A percentile compares a stretch with the other conserved stretches of the same genome.
Evolutionary conservation across 495 filamentous ascomycete species (phyloP).

Genomic region (Daldinia grandis): DNA sequence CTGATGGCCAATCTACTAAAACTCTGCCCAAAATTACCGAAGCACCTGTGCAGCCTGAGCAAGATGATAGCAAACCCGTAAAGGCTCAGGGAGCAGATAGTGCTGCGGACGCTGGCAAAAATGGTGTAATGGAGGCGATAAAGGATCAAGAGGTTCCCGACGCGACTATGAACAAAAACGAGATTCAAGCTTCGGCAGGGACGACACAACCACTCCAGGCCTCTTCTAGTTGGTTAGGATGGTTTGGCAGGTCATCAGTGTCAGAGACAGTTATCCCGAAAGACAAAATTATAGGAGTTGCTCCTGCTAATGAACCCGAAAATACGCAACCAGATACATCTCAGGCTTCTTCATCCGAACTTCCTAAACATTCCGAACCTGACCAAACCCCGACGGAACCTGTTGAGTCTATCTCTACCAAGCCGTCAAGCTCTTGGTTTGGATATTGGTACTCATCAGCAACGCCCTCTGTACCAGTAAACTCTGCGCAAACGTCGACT

Average conservation of each 20-base stretch:
- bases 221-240: conserved; percentile 65
- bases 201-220: conserved; percentile 47
- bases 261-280: conserved; percentile 37
- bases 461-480: conserved; percentile 28
- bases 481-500: conserved; percentile 38
- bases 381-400: background rate
- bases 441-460: conserved; percentile 57
- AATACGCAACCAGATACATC: conserved; percentile 16
- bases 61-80: conserved; percentile 40
- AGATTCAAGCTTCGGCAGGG: conserved; percentile 20
- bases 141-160: conserved; percentile 17
- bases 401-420: conserved; percentile 38
- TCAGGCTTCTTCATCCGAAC: conserved; percentile 23
- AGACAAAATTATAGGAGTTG: conserved; percentile 36
- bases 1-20: conserved; percentile 37
- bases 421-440: conserved; percentile 59
- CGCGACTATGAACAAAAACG: conserved; percentile 6
- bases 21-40: conserved; percentile 43
- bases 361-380: background rate
- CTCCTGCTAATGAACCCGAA: conserved; percentile 33
- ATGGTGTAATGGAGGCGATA: background rate
- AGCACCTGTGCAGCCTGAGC: conserved; percentile 33
- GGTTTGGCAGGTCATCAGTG: conserved; percentile 56
- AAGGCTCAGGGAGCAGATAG: conserved; percentile 23
- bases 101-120: conserved; percentile 6